Base-by-base conservation (phyloP, 192 early-diverging fungal species). In the Coemansia sp. region DNA sequence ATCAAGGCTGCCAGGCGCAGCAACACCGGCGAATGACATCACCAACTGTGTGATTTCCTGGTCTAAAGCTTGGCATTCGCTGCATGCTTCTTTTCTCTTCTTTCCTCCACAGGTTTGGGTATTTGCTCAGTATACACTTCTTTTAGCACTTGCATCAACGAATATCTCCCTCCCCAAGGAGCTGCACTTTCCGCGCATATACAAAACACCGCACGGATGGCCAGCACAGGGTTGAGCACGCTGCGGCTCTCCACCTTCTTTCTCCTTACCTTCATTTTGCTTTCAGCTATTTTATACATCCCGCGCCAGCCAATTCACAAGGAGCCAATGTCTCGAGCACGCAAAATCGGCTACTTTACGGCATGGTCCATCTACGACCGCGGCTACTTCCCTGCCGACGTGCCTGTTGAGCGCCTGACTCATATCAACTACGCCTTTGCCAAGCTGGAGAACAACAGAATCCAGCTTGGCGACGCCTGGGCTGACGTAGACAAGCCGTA, bases 341-440 rank as follows among this genome's bases (percentile, higher is more conserved):
- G 82, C 68, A 84, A 84, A 55, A 67, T 86, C 23, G 85, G 76
- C 3, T 86, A 86, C 69, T 86, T 67, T 62, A 81, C 78, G 14
- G 68, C 81, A 1, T 82, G 92, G 92, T 86, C 84, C 8, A 92
- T 92, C 38, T 94, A 94, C 67, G 89, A 79, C 76, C 85, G 91
- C 72, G 84, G 76, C 32, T 90, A 86, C 69, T 82, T 82, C 62
- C 89, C 90, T 7, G 64, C 80, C 39, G 85, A 91, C 60, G 67
- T 94, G 9, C 74, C 82, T 15, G 79, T 67, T 42, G 89, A 92
- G 63, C 87, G 88, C 48, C 74, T 94, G 38, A 89, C 93, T n/a
- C 92, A 94, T 63, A 63, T 94, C 51, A 87, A 90, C 66, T 94
- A 94, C 67, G 91, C 86, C 15, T 94, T 94, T 82, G 91, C 90